Percentiles rank a stretch among this genome's conserved stretches.
Conservation (phyloP, 371 early-diverging fungal genomes). For the Rhizopus arrhizus region DNA sequence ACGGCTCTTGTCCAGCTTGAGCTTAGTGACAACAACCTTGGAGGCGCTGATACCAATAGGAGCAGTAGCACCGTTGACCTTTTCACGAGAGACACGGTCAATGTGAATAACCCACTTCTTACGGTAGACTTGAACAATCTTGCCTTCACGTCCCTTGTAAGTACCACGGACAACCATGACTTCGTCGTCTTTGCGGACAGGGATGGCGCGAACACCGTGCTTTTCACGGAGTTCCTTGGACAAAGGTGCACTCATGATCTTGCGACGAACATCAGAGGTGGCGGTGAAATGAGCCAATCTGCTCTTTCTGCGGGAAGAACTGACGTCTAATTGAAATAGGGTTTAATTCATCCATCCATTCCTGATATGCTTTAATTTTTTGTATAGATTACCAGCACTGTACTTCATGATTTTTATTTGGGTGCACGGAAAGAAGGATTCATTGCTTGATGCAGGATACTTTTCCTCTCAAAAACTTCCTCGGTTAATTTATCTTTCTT, state of each 20-base stretch:
- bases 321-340: constrained; percentile 70
- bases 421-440: constrained; percentile 6
- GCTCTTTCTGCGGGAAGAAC: constrained; percentile 94
- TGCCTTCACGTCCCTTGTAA: constrained; percentile 97
- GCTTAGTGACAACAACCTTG: constrained; percentile 94
- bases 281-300: constrained; percentile 99
- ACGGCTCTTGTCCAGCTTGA: constrained; percentile 97
- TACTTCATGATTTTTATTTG: constrained; percentile 3
- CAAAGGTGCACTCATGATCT: constrained; percentile 95
- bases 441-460: constrained; percentile 1
- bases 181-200: constrained; percentile 97
- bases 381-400: constrained; percentile 4
- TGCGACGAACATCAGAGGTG: constrained; percentile 91
- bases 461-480: not conserved
- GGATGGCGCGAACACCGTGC: constrained; percentile 93
- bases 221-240: constrained; percentile 98
- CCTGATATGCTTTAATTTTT: not conserved
- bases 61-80: constrained; percentile 94
- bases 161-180: constrained; percentile 93
- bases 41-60: constrained; percentile 96
- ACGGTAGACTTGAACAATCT: constrained; percentile 95
- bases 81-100: constrained; percentile 94
- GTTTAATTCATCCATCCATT: constrained; percentile 1
- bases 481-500: no score
- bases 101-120: constrained; percentile 98